These are phyloP conservation scores for Lachnellula suecica DNA, from an alignment of 2,329 filamentous ascomycete species.

Conservation along the genomic window DNA sequence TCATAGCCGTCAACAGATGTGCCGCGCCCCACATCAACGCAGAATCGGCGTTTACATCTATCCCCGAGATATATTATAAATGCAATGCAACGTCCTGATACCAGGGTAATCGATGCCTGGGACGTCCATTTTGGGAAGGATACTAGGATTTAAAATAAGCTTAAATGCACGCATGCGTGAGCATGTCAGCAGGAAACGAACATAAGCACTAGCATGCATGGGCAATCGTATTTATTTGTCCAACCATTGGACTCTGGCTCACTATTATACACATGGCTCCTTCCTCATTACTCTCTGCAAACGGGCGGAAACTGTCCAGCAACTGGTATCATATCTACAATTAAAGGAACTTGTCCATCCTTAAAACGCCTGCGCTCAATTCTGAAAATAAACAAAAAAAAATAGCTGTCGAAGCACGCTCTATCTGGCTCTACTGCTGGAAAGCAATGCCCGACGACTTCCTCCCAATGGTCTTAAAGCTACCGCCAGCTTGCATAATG, in stretches of 20 bases:
- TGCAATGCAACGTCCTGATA: too few species aligned
- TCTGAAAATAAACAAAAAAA: constrained; percentile 12
- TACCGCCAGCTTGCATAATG: constrained; percentile 31
- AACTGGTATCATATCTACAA: constrained; percentile 14
- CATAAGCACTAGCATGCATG: background rate
- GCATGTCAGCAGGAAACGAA: too few species aligned
- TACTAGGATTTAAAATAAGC: too few species aligned
- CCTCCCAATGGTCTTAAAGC: constrained; percentile 33
- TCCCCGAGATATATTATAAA: too few species aligned
- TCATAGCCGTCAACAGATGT: too few species aligned
- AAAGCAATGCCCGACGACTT: constrained; percentile 30
- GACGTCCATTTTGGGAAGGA: too few species aligned
- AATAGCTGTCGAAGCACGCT: background rate
- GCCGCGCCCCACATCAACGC: too few species aligned
- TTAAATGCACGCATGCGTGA: too few species aligned
- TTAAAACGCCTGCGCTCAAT: constrained; percentile 30
- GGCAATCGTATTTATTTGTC: background rate
- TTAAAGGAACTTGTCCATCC: too few species aligned
- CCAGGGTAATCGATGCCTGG: too few species aligned
- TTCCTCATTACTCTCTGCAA: background rate
- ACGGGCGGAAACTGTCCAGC: constrained; percentile 11
- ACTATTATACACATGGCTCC: constrained; percentile 12
- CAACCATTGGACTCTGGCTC: background rate
- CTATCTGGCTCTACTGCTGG: constrained; percentile 22
- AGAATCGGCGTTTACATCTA: too few species aligned